phyloP scores from a whole-genome alignment of 1,284 basidiomycete genomes.

The Meripilus lineatus region DNA sequence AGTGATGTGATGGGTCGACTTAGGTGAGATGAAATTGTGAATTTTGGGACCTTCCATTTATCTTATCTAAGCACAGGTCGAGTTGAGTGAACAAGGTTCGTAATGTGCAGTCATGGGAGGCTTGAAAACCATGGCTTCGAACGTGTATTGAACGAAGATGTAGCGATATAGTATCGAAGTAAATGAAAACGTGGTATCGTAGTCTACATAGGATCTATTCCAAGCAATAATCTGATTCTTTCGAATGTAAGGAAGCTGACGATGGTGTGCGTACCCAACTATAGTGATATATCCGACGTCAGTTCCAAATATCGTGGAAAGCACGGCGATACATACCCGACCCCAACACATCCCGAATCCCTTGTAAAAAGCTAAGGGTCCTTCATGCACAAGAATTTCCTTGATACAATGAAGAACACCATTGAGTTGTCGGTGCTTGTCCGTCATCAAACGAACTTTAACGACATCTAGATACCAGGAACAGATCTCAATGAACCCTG shows the following conservation, averaged over 20 bases:
- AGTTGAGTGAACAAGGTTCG: too few relatives aligned
- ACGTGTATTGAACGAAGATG: too few relatives aligned
- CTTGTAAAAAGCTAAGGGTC: constrained; percentile 33
- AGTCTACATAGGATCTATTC: constrained; percentile 34
- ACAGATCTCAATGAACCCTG: too few relatives aligned
- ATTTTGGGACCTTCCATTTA: too few relatives aligned
- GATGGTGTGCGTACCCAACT: constrained; percentile 35
- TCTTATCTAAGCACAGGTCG: too few relatives aligned
- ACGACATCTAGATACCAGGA: constrained; percentile 27
- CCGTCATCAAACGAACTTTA: constrained; percentile 39
- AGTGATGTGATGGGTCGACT: too few relatives aligned
- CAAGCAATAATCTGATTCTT: constrained; percentile 26
- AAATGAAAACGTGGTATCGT: too few relatives aligned
- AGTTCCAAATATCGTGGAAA: neutral
- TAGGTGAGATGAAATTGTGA: too few relatives aligned
- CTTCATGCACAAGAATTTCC: constrained; percentile 28
- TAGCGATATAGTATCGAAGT: too few relatives aligned
- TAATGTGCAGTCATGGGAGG: too few relatives aligned
- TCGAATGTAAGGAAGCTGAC: constrained; percentile 34
- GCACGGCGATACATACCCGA: constrained; percentile 23
- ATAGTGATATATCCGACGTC: neutral
- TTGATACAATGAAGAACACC: constrained; percentile 29
- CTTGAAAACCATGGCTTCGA: too few relatives aligned
- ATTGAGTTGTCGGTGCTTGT: constrained; percentile 28
- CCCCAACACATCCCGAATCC: constrained; percentile 39